Evolutionary conservation across 805 yeast genomes (phyloP).

Genomic region (Candida nitratophila): DNA sequence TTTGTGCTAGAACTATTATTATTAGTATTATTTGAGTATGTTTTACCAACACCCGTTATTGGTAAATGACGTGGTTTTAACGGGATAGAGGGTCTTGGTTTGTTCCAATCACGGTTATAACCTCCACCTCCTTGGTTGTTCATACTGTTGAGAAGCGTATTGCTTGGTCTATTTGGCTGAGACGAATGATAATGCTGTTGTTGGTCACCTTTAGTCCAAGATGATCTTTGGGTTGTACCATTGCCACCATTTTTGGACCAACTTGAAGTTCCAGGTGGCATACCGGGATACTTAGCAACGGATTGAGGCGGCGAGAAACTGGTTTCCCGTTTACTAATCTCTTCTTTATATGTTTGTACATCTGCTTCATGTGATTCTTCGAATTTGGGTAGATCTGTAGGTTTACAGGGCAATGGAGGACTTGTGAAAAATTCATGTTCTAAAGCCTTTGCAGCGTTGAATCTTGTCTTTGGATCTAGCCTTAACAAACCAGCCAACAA

Average conservation of each 20-base stretch:
- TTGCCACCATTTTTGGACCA: not conserved
- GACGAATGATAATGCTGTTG: too few relatives aligned
- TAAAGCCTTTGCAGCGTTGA: constrained; percentile 75
- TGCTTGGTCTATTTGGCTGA: too few relatives aligned
- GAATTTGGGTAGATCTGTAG: constrained; percentile 52
- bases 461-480: constrained; percentile 65
- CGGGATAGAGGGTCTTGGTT: not conserved
- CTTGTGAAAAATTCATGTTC: constrained; percentile 59
- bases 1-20: too few relatives aligned
- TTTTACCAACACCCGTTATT: not conserved
- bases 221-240: not conserved
- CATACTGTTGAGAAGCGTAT: too few relatives aligned
- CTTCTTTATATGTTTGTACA: constrained; percentile 48
- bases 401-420: constrained; percentile 58
- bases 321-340: constrained; percentile 7
- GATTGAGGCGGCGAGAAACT: constrained; percentile 4
- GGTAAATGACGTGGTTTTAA: not conserved
- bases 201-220: not conserved
- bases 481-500: constrained; percentile 56
- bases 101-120: not conserved
- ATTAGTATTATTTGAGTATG: not conserved
- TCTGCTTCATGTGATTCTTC: constrained; percentile 91
- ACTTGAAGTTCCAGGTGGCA: not conserved
- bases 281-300: not conserved
- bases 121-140: too few relatives aligned